Base-by-base conservation (phyloP, 805 yeast species). In the Yarrowia deformans region DNA sequence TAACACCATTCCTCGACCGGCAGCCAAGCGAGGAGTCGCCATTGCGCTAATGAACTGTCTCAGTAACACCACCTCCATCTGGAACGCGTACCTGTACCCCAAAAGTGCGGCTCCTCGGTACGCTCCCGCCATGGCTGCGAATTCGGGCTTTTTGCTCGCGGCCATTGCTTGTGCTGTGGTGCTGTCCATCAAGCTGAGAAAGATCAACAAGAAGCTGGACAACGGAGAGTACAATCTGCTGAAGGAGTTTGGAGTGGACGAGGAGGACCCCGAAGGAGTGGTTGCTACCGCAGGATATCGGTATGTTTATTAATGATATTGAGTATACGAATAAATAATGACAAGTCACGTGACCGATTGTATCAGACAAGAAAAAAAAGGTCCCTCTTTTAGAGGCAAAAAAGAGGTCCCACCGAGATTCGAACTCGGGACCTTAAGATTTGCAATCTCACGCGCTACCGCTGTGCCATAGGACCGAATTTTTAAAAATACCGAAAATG, bases 1-100 rank as follows among this genome's bases (percentile, higher is more conserved):
- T 1, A 84, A 84, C 72, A 82, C 84, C 70, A 80, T 83, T 50
- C 87, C 88, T 45, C 78, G 88, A 72, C 89, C 88, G 6, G 87
- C 88, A 8, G 78, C 85, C 69, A 85, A 86, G 75, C 79, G 89
- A 74, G 88, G 88, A 42, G 83, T 84, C 71, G 84, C 87, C 4
- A 75, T 85, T 72, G 85, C 87, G 0, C 73, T 85, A 69, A 83
- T 86, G 82, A 86, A 86, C 74, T 60, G 66, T 60, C 50, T 60
- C 52, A 39, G 48, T 18, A 60, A 60, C 52, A 43, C 71, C 2
- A 69, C 73, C 7, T 54, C 67, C 42, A 71, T 71, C 29, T 71
- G 72, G 72, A 70, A 56, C 46, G 61, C 73, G 10, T 71, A 71
- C 50, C 32, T 71, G 58, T 71, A 70, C 46, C 70, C 70, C 40